A percentile compares a stretch with the other conserved stretches of the same genome.
Conservation (phyloP, 2,329 filamentous ascomycete genomes). For the Botryotinia convoluta region DNA sequence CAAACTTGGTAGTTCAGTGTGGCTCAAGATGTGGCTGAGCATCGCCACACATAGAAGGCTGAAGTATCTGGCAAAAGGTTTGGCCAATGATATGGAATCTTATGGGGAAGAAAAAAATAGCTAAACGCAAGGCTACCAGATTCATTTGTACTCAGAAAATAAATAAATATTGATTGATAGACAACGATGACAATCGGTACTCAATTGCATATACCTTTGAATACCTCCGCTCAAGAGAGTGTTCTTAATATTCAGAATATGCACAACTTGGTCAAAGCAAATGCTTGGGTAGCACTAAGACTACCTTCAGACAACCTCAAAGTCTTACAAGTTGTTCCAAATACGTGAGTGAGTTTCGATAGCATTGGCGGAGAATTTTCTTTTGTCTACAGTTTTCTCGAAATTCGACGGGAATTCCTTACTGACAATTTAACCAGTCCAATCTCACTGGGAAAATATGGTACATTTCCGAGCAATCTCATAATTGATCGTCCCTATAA, state of each 20-base stretch:
- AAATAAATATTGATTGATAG: background rate
- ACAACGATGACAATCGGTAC: background rate
- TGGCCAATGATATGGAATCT: background rate
- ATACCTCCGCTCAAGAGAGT: background rate
- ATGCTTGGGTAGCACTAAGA: slow-evolving; percentile 59
- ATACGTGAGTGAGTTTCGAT: slow-evolving; percentile 51
- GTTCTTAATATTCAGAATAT: slow-evolving; percentile 25
- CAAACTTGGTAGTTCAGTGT: background rate
- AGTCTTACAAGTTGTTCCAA: slow-evolving; percentile 57
- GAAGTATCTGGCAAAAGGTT: background rate
- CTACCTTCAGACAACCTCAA: slow-evolving; percentile 58
- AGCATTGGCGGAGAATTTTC: slow-evolving; percentile 28
- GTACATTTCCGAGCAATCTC: slow-evolving; percentile 83
- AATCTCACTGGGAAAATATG: slow-evolving; percentile 89
- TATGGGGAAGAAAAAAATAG: background rate
- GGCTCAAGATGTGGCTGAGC: background rate
- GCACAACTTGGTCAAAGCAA: slow-evolving; percentile 49
- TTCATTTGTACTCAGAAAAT: background rate
- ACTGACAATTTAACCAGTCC: slow-evolving; percentile 52
- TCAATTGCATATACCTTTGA: background rate
- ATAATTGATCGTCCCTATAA: slow-evolving; percentile 89
- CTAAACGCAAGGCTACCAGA: slow-evolving; percentile 12
- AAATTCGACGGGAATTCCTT: background rate
- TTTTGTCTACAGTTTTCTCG: slow-evolving; percentile 6
- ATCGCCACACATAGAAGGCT: background rate